Evolutionary conservation across 2,329 filamentous ascomycete genomes (phyloP).

Genomic region (Arachnopeziza araneosa): DNA sequence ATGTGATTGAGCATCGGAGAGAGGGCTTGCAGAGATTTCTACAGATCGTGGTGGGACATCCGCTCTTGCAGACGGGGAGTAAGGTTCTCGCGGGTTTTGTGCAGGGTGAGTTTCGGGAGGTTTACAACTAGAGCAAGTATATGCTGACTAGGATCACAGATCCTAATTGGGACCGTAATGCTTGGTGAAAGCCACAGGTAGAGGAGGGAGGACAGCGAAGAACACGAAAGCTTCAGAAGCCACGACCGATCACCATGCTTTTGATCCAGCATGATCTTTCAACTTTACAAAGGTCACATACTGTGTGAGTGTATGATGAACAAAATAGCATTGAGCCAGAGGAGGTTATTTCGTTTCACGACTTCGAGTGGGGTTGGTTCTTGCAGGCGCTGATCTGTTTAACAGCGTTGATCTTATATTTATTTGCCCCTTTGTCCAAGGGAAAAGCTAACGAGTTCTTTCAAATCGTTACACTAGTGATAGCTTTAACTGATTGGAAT

Average conservation of each 20-base stretch:
- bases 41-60: constrained; percentile 96
- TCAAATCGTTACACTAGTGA: background rate
- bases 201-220: constrained; percentile 21
- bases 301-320: constrained; percentile 18
- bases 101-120: constrained; percentile 60
- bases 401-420: constrained; percentile 16
- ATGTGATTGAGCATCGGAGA: constrained; percentile 91
- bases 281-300: constrained; percentile 21
- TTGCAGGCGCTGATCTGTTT: constrained; percentile 8
- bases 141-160: constrained; percentile 42
- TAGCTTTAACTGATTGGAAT: background rate
- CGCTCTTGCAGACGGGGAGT: constrained; percentile 92
- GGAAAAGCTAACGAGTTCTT: constrained; percentile 1
- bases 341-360: constrained; percentile 11
- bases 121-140: background rate
- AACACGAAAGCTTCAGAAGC: constrained; percentile 41
- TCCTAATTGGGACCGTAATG: constrained; percentile 86
- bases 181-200: constrained; percentile 55
- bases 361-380: background rate
- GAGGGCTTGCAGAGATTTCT: constrained; percentile 92
- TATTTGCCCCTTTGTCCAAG: constrained; percentile 1
- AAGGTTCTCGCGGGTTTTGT: constrained; percentile 96
- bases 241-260: constrained; percentile 25
- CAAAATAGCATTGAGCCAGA: background rate
- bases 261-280: constrained; percentile 21